Evolutionary conservation across 495 filamentous ascomycete species (phyloP), one percentile per base, ranked within the genome.

Genomic region (Penicillium roqueforti): DNA sequence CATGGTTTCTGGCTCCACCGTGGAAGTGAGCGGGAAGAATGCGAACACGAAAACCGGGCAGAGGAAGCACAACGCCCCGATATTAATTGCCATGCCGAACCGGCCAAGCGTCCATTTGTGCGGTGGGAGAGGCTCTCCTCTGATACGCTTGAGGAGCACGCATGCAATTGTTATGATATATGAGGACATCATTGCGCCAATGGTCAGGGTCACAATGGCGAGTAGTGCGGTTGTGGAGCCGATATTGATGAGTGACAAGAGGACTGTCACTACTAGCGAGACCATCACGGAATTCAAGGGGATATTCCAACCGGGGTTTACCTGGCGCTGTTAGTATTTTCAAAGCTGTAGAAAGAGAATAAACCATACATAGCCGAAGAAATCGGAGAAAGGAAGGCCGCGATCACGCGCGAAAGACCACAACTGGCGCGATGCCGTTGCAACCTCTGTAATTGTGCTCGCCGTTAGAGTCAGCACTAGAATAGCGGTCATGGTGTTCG

Each of bases 181-280:
- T 16, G 77, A 71, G 23, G 63, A 61, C 20, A 76, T 61, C 25
- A 80, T 54, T 1, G 76, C 72, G 16, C 59, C 68, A 4, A 73
- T 66, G 7, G 66, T 61, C 3, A 81, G 61, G 5, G 77, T 80
- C 38, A 77, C 65, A 29, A 84, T 73, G 28, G 76, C 76, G 59
- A 81, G 79, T 59, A 86, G 76, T 6, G 81, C 83, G 4, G 75
- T 70, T 3, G 70, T 53, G 0, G 78, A 82, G 20, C 80, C 83
- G 51, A 87, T 76, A 57, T 82, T 83, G 65, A 87, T 84, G 26
- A 84, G 66, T 1, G 77, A 77, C 3, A 85, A 56, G 31, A 83
- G 63, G 7, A 69, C 55, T 0, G 76, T 73, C 43, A 79, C 69
- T 34, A 62, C 53, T 57, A 77, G 72, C 4, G 75, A 76, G 32